A percentile compares a stretch with the other conserved stretches of the same genome.
Conservation (phyloP, 345 rosid species). For the Trapa bicornis region DNA sequence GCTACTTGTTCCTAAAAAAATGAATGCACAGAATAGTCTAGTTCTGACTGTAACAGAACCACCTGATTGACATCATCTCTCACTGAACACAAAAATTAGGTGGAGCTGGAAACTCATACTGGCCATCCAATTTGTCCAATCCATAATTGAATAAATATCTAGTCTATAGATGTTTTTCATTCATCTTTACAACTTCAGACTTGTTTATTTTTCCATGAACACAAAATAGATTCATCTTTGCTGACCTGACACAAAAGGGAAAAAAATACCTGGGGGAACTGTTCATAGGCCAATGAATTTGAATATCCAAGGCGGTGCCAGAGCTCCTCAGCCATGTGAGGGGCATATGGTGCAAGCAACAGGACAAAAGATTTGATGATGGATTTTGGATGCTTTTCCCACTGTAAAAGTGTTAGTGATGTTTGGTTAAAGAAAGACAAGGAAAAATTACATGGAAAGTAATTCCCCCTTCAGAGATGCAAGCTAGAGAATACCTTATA, state of each 20-base stretch:
- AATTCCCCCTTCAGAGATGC: neutral
- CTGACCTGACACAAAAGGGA: neutral
- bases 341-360: constrained; percentile 82
- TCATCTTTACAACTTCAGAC: no score
- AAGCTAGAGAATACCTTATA: constrained; percentile 45
- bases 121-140: neutral
- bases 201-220: no score
- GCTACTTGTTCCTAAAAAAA: neutral
- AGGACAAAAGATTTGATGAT: constrained; percentile 59
- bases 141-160: neutral
- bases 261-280: constrained; percentile 51
- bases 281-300: constrained; percentile 50
- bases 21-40: neutral
- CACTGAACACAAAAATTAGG: neutral
- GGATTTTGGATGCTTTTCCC: constrained; percentile 66
- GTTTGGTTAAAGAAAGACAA: neutral
- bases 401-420: constrained; percentile 18
- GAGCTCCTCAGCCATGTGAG: constrained; percentile 94
- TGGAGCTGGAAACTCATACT: neutral
- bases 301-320: constrained; percentile 73
- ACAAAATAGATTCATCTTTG: neutral
- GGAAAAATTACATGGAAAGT: neutral
- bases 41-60: neutral
- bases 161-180: neutral
- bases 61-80: neutral